Evolutionary conservation across 768 basidiomycete genomes (phyloP).

Genomic region (Lactarius akahatsu): DNA sequence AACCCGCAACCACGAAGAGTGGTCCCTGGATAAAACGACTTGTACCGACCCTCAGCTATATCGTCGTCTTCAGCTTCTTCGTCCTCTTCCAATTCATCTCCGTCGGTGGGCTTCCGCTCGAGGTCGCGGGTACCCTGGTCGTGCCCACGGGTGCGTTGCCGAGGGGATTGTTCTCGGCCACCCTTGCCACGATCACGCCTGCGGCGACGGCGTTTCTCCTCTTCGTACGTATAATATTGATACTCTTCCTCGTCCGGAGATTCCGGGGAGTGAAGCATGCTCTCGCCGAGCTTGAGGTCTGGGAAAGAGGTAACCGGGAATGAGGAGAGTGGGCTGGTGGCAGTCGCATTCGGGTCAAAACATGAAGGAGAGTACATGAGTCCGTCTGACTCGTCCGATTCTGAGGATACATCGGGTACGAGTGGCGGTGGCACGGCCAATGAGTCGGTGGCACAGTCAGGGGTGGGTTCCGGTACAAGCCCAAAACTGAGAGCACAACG

Average conservation of each 20-base stretch:
- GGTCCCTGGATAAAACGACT: slow-evolving; percentile 19
- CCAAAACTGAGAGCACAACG: slow-evolving; percentile 36
- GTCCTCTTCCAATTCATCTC: slow-evolving; percentile 27
- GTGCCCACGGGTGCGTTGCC: slow-evolving; percentile 14
- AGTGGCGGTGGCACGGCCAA: slow-evolving; percentile 45
- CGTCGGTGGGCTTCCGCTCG: slow-evolving; percentile 7
- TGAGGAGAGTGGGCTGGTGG: slow-evolving; percentile 31
- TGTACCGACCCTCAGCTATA: slow-evolving; percentile 23
- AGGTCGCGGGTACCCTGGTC: slow-evolving; percentile 16
- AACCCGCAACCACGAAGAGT: slow-evolving; percentile 26
- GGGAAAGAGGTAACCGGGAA: slow-evolving; percentile 27
- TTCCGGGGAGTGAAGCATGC: slow-evolving; percentile 16
- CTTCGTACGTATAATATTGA: slow-evolving; percentile 27
- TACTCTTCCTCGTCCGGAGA: slow-evolving; percentile 20
- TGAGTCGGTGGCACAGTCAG: slow-evolving; percentile 7
- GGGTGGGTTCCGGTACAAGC: slow-evolving; percentile 17
- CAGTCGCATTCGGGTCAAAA: neutral
- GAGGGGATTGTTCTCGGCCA: slow-evolving; percentile 21
- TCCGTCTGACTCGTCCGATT: slow-evolving; percentile 65
- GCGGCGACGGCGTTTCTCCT: slow-evolving; percentile 29
- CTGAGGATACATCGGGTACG: slow-evolving; percentile 59
- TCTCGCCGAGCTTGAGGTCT: slow-evolving; percentile 11
- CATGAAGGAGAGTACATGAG: slow-evolving; percentile 40
- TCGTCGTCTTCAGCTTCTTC: slow-evolving; percentile 25
- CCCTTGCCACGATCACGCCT: slow-evolving; percentile 28